These are phyloP conservation scores for Ceratocystis papillata DNA, from an alignment of 2,329 filamentous ascomycete species.

Conservation along the genomic window DNA sequence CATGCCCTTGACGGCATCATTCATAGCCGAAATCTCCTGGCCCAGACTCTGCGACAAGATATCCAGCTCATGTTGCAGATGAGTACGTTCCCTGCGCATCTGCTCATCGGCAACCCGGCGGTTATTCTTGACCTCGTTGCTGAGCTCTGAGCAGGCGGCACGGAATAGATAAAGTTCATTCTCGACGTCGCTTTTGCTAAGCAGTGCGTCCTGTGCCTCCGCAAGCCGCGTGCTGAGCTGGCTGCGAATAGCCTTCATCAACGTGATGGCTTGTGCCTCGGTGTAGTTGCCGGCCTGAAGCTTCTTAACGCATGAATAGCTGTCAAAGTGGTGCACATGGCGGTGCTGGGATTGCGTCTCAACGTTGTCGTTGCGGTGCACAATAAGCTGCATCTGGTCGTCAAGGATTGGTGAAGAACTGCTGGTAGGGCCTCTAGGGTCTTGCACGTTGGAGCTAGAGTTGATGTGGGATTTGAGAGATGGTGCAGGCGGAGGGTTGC, in stretches of 20 bases:
- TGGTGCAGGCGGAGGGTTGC: neutral
- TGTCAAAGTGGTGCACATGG: conserved; percentile 91
- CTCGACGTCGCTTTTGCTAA: conserved; percentile 85
- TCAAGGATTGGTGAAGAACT: neutral
- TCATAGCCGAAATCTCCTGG: conserved; percentile 70
- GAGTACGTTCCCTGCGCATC: conserved; percentile 69
- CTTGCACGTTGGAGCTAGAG: neutral
- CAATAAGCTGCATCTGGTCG: conserved; percentile 13
- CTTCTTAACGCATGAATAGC: conserved; percentile 74
- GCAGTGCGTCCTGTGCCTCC: conserved; percentile 65
- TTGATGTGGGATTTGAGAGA: neutral
- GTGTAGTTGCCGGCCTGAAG: conserved; percentile 63
- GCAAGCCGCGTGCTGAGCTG: conserved; percentile 70
- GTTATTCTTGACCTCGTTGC: conserved; percentile 72
- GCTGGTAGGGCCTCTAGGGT: neutral
- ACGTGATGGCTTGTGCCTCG: conserved; percentile 61
- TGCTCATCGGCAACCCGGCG: conserved; percentile 67
- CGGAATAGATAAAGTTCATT: conserved; percentile 89
- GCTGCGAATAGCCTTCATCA: conserved; percentile 84
- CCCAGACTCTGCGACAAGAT: conserved; percentile 74
- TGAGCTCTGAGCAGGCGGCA: conserved; percentile 84
- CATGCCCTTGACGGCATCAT: conserved; percentile 86
- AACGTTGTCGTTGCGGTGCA: conserved; percentile 12
- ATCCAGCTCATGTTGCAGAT: conserved; percentile 90
- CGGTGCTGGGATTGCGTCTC: neutral